Percentiles rank a stretch among this genome's conserved stretches.
These are phyloP conservation scores for Paraphoma chrysanthemicola DNA, from an alignment of 2,329 filamentous ascomycete species.

Conservation along the genomic window DNA sequence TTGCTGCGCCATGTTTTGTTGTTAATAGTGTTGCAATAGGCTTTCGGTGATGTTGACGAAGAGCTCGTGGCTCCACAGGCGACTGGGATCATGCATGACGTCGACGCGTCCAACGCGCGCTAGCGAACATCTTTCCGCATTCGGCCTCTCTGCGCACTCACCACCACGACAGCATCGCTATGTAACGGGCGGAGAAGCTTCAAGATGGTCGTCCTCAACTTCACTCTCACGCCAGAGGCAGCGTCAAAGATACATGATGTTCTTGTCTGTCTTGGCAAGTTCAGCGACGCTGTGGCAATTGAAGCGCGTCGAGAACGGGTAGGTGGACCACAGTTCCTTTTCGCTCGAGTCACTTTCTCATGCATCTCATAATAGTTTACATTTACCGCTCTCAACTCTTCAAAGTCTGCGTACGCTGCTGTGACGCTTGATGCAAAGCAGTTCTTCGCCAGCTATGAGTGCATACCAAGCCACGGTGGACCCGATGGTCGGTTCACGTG, in stretches of 20 bases:
- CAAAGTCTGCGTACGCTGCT: constrained; percentile 79
- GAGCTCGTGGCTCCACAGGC: not conserved
- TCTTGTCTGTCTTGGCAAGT: constrained; percentile 77
- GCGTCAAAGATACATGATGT: constrained; percentile 75
- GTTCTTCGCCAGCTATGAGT: constrained; percentile 78
- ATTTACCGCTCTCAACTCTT: constrained; percentile 78
- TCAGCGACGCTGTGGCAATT: constrained; percentile 79
- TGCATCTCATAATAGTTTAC: constrained; percentile 59
- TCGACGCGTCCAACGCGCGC: constrained; percentile 29
- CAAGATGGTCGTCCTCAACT: constrained; percentile 64
- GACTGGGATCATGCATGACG: constrained; percentile 8
- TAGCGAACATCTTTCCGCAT: constrained; percentile 24
- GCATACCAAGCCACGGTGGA: constrained; percentile 51
- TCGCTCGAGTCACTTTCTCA: constrained; percentile 21
- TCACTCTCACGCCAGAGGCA: constrained; percentile 76
- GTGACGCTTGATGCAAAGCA: constrained; percentile 70
- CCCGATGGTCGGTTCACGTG: constrained; percentile 70
- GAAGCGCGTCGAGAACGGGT: constrained; percentile 75
- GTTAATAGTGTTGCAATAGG: not conserved
- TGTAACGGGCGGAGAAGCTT: constrained; percentile 13
- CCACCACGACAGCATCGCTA: constrained; percentile 11
- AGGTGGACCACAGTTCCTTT: constrained; percentile 23
- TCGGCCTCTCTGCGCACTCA: constrained; percentile 4
- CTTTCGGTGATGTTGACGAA: not conserved
- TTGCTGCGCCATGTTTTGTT: constrained; percentile 30